Evolutionary conservation across 1,284 basidiomycete genomes (phyloP).

Genomic region (Vanrija sp.): DNA sequence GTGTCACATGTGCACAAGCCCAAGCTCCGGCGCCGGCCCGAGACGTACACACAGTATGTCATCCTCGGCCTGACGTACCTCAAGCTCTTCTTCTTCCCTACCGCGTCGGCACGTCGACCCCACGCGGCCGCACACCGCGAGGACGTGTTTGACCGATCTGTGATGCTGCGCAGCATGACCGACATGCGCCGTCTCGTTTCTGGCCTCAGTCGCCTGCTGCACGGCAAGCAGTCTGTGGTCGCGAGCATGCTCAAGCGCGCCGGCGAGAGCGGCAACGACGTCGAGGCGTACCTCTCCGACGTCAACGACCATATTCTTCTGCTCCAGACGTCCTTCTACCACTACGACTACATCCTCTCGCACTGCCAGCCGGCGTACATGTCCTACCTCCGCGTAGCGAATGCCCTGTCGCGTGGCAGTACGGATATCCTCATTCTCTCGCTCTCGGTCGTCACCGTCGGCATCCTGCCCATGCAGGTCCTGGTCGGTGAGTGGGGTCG

Average conservation of each 20-base stretch:
- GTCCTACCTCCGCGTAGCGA: slow-evolving; percentile 65
- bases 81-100: slow-evolving; percentile 38
- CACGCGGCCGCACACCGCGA: slow-evolving; percentile 18
- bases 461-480: slow-evolving; percentile 65
- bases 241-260: slow-evolving; percentile 72
- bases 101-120: slow-evolving; percentile 16
- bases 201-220: slow-evolving; percentile 70
- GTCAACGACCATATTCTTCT: slow-evolving; percentile 91
- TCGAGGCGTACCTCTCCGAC: slow-evolving; percentile 86
- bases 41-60: neutral
- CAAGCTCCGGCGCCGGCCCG: too few relatives aligned
- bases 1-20: too few relatives aligned
- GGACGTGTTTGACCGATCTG: slow-evolving; percentile 44
- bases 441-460: slow-evolving; percentile 65
- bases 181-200: slow-evolving; percentile 76
- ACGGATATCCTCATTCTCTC: slow-evolving; percentile 65
- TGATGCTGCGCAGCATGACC: slow-evolving; percentile 68
- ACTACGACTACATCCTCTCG: slow-evolving; percentile 83
- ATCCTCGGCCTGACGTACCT: slow-evolving; percentile 18
- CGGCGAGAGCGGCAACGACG: slow-evolving; percentile 55
- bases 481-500: slow-evolving; percentile 56
- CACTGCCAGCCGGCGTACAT: slow-evolving; percentile 85
- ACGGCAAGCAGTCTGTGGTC: slow-evolving; percentile 78
- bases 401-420: slow-evolving; percentile 60
- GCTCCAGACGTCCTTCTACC: slow-evolving; percentile 76